Percentiles rank a stretch among this genome's conserved stretches.
These are phyloP conservation scores for Arctostaphylos glauca DNA, from an alignment of 148 eudicot species.

Conservation along the genomic window DNA sequence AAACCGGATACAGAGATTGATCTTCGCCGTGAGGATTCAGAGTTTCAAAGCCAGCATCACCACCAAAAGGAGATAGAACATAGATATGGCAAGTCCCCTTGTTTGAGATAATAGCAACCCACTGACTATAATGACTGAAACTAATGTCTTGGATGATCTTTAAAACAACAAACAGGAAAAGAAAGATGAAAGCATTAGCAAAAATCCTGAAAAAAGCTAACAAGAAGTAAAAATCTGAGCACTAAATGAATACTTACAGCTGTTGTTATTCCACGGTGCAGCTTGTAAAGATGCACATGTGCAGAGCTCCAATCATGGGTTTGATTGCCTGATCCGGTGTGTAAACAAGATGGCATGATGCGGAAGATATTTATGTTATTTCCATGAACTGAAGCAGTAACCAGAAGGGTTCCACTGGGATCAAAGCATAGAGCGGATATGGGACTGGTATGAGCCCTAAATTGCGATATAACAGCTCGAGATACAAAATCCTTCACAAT, in stretches of 20 bases:
- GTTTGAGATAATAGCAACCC: constrained; percentile 40
- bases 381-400: constrained; percentile 48
- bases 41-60: constrained; percentile 33
- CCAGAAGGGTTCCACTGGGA: constrained; percentile 50
- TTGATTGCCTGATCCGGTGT: constrained; percentile 26
- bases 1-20: constrained; percentile 23
- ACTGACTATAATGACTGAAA: constrained; percentile 43
- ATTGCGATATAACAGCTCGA: constrained; percentile 38
- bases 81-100: constrained; percentile 46
- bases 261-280: constrained; percentile 43
- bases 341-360: constrained; percentile 31
- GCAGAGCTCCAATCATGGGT: constrained; percentile 37
- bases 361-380: constrained; percentile 45
- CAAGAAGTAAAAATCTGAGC: neutral
- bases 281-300: constrained; percentile 46
- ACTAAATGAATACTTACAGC: constrained; percentile 27
- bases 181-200: constrained; percentile 6
- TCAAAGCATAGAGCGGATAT: constrained; percentile 48
- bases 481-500: constrained; percentile 36
- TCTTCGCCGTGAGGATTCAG: constrained; percentile 26
- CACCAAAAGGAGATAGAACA: constrained; percentile 45
- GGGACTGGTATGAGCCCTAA: constrained; percentile 44
- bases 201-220: neutral
- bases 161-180: constrained; percentile 13
- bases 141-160: constrained; percentile 49